A percentile compares a stretch with the other conserved stretches of the same genome.
phyloP scores from a whole-genome alignment of 2,329 filamentous ascomycete species.

The Sarocladiaceae sp. region DNA sequence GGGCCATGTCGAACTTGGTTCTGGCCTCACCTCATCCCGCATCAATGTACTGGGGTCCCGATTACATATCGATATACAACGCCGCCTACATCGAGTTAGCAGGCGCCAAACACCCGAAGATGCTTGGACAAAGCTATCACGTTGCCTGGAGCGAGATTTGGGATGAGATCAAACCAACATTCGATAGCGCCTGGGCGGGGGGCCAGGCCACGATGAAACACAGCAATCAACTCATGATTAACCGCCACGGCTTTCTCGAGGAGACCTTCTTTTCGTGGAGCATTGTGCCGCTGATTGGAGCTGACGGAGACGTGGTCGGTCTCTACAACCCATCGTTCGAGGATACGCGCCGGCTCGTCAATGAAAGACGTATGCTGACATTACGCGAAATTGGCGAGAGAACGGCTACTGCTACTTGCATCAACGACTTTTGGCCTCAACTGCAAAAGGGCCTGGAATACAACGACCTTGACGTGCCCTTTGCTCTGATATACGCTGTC shows the following conservation, averaged over 20 bases:
- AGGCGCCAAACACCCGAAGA: constrained; percentile 65
- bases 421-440: constrained; percentile 67
- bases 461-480: constrained; percentile 71
- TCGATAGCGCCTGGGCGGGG: constrained; percentile 58
- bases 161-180: constrained; percentile 62
- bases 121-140: constrained; percentile 69
- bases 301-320: constrained; percentile 67
- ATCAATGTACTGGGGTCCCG: constrained; percentile 73
- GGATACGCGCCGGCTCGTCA: constrained; percentile 71
- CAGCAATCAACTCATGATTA: constrained; percentile 70
- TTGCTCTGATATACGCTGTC: constrained; percentile 71
- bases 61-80: constrained; percentile 65
- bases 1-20: constrained; percentile 74
- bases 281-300: constrained; percentile 69
- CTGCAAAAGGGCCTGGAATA: constrained; percentile 63
- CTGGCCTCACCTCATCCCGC: constrained; percentile 73
- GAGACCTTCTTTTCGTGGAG: constrained; percentile 82
- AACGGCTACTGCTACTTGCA: constrained; percentile 64
- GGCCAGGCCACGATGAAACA: constrained; percentile 81
- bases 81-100: constrained; percentile 66
- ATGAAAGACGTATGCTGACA: constrained; percentile 73
- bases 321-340: constrained; percentile 78
- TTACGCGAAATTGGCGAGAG: constrained; percentile 71
- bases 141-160: constrained; percentile 71
- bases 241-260: constrained; percentile 63